Evolutionary conservation across 805 yeast genomes (phyloP).

Genomic region (Candida stauntonica): DNA sequence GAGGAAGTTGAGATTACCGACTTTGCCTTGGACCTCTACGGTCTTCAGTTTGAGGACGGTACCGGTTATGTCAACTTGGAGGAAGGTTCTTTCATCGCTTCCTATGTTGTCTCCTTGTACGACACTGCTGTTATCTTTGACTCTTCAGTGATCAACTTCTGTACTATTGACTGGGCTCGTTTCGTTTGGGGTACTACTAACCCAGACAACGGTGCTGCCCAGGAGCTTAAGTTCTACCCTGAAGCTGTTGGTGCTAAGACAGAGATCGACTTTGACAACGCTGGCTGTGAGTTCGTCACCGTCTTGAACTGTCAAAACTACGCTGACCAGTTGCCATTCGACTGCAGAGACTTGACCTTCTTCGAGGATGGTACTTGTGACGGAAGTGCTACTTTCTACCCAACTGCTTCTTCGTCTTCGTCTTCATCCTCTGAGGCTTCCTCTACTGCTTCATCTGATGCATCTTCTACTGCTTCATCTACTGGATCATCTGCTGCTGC

Average conservation of each 20-base stretch:
- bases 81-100: constrained; percentile 12
- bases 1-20: constrained; percentile 11
- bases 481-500: not conserved
- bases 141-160: constrained; percentile 4
- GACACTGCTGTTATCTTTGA: not conserved
- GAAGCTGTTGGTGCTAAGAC: constrained; percentile 1
- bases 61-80: constrained; percentile 19
- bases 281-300: constrained; percentile 6
- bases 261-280: not conserved
- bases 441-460: not conserved
- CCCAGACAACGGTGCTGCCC: constrained; percentile 1
- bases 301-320: constrained; percentile 9
- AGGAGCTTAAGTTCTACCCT: constrained; percentile 9
- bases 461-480: not conserved
- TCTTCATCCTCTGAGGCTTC: not conserved
- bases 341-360: constrained; percentile 8
- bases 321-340: constrained; percentile 5
- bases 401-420: not conserved
- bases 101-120: constrained; percentile 9
- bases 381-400: not conserved
- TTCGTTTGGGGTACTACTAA: constrained; percentile 8
- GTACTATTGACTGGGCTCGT: constrained; percentile 14
- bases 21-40: constrained; percentile 10
- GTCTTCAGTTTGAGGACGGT: constrained; percentile 3
- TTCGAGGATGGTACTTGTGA: constrained; percentile 1